phyloP scores from a whole-genome alignment of 208 protist species.

The Blastocrithidia nonstop region DNA sequence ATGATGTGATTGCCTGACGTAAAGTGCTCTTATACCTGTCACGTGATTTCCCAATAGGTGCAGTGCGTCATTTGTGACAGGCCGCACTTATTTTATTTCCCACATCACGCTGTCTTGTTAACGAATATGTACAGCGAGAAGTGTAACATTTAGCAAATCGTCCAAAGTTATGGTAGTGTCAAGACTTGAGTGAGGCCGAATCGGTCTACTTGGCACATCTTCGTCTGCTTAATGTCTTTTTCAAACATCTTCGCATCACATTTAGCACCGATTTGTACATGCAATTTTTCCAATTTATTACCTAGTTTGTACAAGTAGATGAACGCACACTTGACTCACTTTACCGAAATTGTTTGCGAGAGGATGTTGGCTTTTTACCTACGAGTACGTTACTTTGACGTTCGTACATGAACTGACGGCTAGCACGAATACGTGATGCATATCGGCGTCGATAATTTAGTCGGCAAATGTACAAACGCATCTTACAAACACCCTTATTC shows the following conservation, averaged over 20 bases:
- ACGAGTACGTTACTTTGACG: conserved; percentile 60
- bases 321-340: conserved; percentile 29
- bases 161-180: conserved; percentile 25
- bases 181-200: conserved; percentile 37
- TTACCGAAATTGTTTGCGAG: conserved; percentile 35
- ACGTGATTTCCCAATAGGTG: conserved; percentile 42
- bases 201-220: conserved; percentile 38
- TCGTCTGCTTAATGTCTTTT: conserved; percentile 63
- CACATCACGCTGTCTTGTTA: conserved; percentile 30
- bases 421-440: conserved; percentile 21
- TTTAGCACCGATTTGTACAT: conserved; percentile 60
- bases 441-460: conserved; percentile 30
- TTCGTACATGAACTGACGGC: conserved; percentile 42
- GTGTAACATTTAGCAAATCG: conserved; percentile 24
- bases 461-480: conserved; percentile 43
- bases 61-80: conserved; percentile 49
- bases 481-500: conserved; percentile 52
- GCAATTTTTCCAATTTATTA: conserved; percentile 53
- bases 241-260: conserved; percentile 53
- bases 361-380: conserved; percentile 54
- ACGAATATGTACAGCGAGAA: conserved; percentile 39
- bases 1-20: conserved; percentile 48
- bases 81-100: conserved; percentile 61
- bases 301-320: conserved; percentile 44
- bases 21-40: conserved; percentile 39